Percentiles rank a stretch among this genome's conserved stretches.
Evolutionary conservation across 129 eudicot genomes (phyloP).

Genomic region (Chrysanthemum seticuspe): DNA sequence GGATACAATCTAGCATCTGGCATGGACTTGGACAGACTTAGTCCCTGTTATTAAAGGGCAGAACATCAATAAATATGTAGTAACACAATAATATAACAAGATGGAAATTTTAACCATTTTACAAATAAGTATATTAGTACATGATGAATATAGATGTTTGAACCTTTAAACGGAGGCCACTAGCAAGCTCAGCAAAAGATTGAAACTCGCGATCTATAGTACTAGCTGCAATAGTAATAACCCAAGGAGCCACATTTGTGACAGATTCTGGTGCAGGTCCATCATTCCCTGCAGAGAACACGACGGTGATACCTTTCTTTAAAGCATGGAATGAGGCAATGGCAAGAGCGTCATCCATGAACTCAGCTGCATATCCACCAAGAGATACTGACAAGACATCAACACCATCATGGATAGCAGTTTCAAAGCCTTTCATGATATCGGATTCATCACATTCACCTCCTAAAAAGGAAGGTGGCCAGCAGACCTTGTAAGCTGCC

Average conservation of each 20-base stretch:
- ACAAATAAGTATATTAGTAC: background rate
- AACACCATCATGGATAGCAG: slow-evolving; percentile 80
- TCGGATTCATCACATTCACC: slow-evolving; percentile 56
- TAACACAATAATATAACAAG: background rate
- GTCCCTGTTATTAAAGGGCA: slow-evolving; percentile 44
- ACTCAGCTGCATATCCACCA: slow-evolving; percentile 34
- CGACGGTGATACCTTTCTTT: slow-evolving; percentile 47
- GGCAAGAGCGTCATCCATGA: slow-evolving; percentile 44
- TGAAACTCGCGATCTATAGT: slow-evolving; percentile 57
- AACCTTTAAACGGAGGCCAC: slow-evolving; percentile 49
- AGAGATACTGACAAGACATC: slow-evolving; percentile 77
- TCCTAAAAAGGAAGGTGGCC: slow-evolving; percentile 29
- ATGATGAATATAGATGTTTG: background rate
- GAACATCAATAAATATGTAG: background rate
- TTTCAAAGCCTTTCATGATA: slow-evolving; percentile 64
- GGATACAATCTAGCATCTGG: slow-evolving; percentile 41
- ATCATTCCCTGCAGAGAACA: slow-evolving; percentile 70
- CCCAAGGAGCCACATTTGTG: slow-evolving; percentile 76
- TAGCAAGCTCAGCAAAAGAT: slow-evolving; percentile 38
- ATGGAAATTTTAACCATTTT: background rate
- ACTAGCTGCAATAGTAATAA: slow-evolving; percentile 67
- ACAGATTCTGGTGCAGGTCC: slow-evolving; percentile 53
- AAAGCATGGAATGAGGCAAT: slow-evolving; percentile 74
- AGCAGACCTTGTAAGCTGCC: slow-evolving; percentile 84
- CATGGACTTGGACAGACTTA: slow-evolving; percentile 50